Evolutionary conservation across 2,329 filamentous ascomycete species (phyloP).

Genomic region (Samsoniella hepiali): DNA sequence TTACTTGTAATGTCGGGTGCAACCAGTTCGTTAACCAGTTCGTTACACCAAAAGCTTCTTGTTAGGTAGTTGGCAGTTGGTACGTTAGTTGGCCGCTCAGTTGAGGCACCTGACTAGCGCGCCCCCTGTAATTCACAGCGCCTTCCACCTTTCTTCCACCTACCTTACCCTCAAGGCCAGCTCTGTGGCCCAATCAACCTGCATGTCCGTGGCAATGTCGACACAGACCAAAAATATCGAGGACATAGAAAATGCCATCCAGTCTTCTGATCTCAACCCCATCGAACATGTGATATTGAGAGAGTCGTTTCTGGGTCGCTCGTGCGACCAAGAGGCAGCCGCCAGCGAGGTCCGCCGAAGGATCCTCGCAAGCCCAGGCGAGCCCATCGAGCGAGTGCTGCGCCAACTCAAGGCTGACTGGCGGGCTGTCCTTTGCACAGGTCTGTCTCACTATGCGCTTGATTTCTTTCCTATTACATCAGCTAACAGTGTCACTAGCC

Average conservation of each 20-base stretch:
- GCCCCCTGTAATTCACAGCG: too few species aligned
- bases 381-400: not conserved
- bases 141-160: too few species aligned
- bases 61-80: too few species aligned
- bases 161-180: too few species aligned
- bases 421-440: not conserved
- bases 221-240: not conserved
- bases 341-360: not conserved
- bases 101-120: too few species aligned
- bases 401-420: not conserved
- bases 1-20: too few species aligned
- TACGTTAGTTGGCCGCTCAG: too few species aligned
- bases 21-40: too few species aligned
- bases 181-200: not conserved
- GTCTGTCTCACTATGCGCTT: not conserved
- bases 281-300: not conserved
- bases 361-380: not conserved
- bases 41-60: too few species aligned
- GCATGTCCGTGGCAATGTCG: not conserved
- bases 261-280: not conserved
- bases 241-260: not conserved
- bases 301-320: not conserved
- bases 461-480: too few species aligned
- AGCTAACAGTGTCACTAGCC: not conserved
- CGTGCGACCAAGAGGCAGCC: not conserved